A percentile compares a stretch with the other conserved stretches of the same genome.
These are phyloP conservation scores for Pyrenula massariospora DNA, from an alignment of 495 filamentous ascomycete genomes.

Conservation along the genomic window DNA sequence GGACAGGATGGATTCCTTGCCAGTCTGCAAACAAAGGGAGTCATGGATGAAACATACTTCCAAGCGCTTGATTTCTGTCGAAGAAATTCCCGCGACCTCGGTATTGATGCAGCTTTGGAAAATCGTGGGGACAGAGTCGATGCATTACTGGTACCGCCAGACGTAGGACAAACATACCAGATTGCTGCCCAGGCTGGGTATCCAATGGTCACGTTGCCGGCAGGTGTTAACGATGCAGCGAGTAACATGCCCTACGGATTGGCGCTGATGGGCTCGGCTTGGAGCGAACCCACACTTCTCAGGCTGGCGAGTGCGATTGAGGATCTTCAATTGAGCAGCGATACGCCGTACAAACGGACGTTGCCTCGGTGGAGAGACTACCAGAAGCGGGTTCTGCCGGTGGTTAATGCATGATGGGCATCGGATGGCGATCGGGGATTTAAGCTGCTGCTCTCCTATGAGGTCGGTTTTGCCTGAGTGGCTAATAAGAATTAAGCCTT, in stretches of 20 bases:
- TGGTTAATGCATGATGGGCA: conserved; percentile 11
- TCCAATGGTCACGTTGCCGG: conserved; percentile 59
- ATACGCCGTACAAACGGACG: conserved; percentile 26
- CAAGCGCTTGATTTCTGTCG: conserved; percentile 52
- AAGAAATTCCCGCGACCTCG: conserved; percentile 43
- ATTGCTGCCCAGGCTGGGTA: conserved; percentile 51
- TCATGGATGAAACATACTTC: conserved; percentile 54
- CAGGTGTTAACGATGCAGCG: conserved; percentile 27
- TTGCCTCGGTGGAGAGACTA: conserved; percentile 43
- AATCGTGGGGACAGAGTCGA: conserved; percentile 36
- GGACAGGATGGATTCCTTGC: conserved; percentile 62
- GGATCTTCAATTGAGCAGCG: conserved; percentile 36
- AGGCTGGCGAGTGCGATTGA: conserved; percentile 61
- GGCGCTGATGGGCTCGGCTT: conserved; percentile 55
- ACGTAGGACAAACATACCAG: conserved; percentile 50
- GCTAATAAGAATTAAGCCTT: neutral
- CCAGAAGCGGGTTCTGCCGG: conserved; percentile 35
- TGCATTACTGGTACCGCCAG: conserved; percentile 53
- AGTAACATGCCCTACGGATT: conserved; percentile 64
- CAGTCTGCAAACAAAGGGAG: conserved; percentile 43
- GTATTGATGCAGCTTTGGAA: conserved; percentile 55
- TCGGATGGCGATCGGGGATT: no score
- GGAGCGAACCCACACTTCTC: conserved; percentile 46
- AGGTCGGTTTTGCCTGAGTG: no score
- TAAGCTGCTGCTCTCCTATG: no score